Conservation (phyloP, 768 basidiomycete genomes). For the Gelatoporia subvermispora region DNA sequence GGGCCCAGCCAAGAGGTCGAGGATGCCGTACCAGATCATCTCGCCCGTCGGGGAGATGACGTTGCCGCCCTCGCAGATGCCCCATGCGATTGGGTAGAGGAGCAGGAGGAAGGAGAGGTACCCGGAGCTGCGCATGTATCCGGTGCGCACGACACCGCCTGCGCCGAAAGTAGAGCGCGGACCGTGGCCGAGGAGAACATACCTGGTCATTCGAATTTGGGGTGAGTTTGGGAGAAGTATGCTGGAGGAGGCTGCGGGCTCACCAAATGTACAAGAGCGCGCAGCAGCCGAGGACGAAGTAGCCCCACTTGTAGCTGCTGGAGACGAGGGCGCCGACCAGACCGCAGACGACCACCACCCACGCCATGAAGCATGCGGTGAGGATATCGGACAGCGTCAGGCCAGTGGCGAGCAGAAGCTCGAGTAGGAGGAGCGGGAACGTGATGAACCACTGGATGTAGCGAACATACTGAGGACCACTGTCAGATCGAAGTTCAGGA, state of each 20-base stretch:
- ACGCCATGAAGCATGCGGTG: conserved; percentile 39
- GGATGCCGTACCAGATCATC: conserved; percentile 54
- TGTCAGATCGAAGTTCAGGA: background rate
- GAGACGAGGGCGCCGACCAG: conserved; percentile 49
- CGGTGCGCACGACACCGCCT: conserved; percentile 17
- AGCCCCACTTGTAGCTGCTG: conserved; percentile 52
- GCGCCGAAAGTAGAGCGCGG: conserved; percentile 22
- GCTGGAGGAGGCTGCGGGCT: conserved; percentile 20
- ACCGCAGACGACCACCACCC: conserved; percentile 40
- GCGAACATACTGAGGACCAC: conserved; percentile 36
- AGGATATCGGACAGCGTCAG: conserved; percentile 47
- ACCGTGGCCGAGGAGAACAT: conserved; percentile 23
- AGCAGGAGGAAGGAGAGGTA: conserved; percentile 49
- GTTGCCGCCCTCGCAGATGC: conserved; percentile 48
- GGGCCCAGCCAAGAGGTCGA: conserved; percentile 37
- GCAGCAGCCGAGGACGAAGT: conserved; percentile 40
- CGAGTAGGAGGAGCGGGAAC: conserved; percentile 46
- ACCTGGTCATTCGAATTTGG: conserved; percentile 3
- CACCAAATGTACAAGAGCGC: conserved; percentile 48
- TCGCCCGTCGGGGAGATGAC: conserved; percentile 45
- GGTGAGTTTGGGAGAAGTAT: background rate
- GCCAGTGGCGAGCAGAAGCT: conserved; percentile 41
- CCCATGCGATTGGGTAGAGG: conserved; percentile 57
- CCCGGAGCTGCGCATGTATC: conserved; percentile 30
- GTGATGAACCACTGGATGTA: conserved; percentile 58